Conservation (phyloP, 176 grass and related monocot genomes). For the Elymus sibiricus region DNA sequence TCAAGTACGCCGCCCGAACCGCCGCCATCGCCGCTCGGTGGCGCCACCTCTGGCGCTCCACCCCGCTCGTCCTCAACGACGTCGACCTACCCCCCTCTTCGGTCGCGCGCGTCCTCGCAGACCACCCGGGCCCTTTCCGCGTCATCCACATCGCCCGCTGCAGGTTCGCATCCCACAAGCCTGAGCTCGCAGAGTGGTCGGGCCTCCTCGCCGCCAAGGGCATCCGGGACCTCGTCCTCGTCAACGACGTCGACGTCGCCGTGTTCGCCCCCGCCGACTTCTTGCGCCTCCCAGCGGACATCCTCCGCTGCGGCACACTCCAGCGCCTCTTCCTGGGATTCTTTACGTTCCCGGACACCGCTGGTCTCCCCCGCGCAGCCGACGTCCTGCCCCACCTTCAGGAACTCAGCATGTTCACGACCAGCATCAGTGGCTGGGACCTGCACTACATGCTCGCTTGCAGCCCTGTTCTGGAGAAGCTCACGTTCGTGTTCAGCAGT, state of each 20-base stretch:
- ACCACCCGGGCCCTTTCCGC: not conserved
- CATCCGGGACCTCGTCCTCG: not conserved
- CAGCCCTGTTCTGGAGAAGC: conserved; percentile 15
- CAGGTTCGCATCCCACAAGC: not conserved
- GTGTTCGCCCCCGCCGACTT: too few relatives aligned
- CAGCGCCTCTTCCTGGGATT: not conserved
- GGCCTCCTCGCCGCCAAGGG: not conserved
- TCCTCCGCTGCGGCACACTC: not conserved
- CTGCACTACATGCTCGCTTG: not conserved
- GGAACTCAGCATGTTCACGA: not conserved
- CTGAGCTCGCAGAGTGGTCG: not conserved
- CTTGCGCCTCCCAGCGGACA: not conserved
- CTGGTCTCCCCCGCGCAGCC: not conserved
- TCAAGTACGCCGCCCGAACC: not conserved
- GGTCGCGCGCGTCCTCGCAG: not conserved
- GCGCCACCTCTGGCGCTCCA: not conserved
- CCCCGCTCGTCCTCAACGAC: not conserved
- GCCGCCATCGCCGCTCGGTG: not conserved
- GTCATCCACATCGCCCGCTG: not conserved
- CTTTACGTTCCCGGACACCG: not conserved
- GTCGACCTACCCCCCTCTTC: not conserved
- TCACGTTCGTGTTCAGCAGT: not conserved
- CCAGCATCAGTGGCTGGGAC: not conserved
- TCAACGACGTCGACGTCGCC: not conserved
- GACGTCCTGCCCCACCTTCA: not conserved